phyloP scores from a whole-genome alignment of 2,329 filamentous ascomycete species.

The Colletotrichum noveboracense region DNA sequence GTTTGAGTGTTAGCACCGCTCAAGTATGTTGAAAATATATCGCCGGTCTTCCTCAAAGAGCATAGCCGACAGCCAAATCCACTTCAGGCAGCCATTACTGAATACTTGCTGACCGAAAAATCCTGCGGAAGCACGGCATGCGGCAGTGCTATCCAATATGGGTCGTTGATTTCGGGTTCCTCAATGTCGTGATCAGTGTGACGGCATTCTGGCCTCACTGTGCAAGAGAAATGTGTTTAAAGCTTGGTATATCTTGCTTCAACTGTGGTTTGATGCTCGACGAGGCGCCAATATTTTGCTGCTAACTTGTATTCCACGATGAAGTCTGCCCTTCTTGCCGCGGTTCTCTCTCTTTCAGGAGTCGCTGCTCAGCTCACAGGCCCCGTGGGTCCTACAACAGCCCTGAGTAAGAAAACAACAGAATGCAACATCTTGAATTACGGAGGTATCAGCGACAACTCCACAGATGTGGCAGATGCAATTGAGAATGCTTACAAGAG shows the following conservation, averaged over 20 bases:
- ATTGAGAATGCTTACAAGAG: background rate
- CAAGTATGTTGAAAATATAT: background rate
- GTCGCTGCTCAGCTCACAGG: background rate
- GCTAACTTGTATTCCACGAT: background rate
- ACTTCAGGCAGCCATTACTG: background rate
- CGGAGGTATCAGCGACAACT: background rate
- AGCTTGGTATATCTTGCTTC: background rate
- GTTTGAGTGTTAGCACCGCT: background rate
- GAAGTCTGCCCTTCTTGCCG: background rate
- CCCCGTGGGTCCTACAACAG: background rate
- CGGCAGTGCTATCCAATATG: background rate
- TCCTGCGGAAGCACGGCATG: background rate
- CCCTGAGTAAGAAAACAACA: background rate
- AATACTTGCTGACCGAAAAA: background rate
- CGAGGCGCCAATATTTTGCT: background rate
- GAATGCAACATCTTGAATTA: background rate
- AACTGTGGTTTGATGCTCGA: rapidly evolving
- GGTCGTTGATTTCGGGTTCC: background rate
- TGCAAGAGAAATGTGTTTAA: background rate
- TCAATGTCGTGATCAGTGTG: background rate
- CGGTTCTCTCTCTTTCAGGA: background rate
- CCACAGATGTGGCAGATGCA: background rate
- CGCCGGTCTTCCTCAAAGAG: background rate
- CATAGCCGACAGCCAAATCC: background rate
- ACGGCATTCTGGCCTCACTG: rapidly evolving